Conservation (phyloP, 2,329 filamentous ascomycete genomes). For the Aspergillus costaricaensis region DNA sequence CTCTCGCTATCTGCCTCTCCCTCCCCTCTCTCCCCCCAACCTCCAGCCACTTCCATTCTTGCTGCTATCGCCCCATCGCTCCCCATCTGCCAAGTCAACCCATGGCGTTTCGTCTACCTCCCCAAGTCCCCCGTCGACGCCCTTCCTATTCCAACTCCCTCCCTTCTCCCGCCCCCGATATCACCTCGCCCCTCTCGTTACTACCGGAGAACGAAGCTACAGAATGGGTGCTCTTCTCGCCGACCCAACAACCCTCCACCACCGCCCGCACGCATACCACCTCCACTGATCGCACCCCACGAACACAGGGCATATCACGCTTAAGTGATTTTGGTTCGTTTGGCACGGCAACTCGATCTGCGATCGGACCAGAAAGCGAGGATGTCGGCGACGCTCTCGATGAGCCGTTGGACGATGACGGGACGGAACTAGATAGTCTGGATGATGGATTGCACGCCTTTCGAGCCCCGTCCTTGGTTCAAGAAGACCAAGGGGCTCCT, state of each 20-base stretch:
- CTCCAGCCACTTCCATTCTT: neutral
- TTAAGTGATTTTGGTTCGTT: constrained; percentile 81
- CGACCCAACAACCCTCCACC: constrained; percentile 65
- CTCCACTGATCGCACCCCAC: constrained; percentile 64
- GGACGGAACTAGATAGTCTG: constrained; percentile 85
- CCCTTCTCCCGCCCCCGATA: constrained; percentile 29
- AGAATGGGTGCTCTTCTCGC: constrained; percentile 96
- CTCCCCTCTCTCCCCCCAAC: neutral
- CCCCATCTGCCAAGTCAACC: constrained; percentile 4
- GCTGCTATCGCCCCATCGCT: neutral
- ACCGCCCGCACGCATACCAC: constrained; percentile 70
- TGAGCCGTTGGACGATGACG: constrained; percentile 55
- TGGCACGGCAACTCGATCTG: constrained; percentile 66
- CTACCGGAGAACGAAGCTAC: constrained; percentile 69
- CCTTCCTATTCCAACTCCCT: constrained; percentile 36
- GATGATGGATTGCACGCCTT: constrained; percentile 92
- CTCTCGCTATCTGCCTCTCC: constrained; percentile 8
- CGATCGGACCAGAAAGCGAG: constrained; percentile 27
- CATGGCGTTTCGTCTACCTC: constrained; percentile 44
- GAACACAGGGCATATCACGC: constrained; percentile 68
- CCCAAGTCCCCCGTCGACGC: constrained; percentile 38
- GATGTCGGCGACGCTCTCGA: constrained; percentile 51
- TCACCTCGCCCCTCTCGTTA: constrained; percentile 32
- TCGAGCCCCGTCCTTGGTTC: constrained; percentile 60
- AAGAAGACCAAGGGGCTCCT: constrained; percentile 57